Conservation (phyloP, 2,329 filamentous ascomycete genomes). For the Catunica adiposa region DNA sequence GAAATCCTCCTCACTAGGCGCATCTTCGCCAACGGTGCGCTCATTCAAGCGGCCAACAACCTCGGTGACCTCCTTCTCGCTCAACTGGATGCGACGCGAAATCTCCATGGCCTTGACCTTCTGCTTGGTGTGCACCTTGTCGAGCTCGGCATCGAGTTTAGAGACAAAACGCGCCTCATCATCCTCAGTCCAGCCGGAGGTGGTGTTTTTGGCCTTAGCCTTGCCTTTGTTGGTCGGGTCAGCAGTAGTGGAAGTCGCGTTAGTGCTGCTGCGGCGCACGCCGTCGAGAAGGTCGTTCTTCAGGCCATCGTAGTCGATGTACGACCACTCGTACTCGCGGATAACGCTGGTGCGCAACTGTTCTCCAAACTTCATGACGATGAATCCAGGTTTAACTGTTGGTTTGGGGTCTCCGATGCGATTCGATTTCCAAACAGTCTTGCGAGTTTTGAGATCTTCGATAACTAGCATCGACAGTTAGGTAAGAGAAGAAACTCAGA, state of each 20-base stretch:
- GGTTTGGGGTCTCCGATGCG: constrained; percentile 19
- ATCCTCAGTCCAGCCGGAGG: constrained; percentile 65
- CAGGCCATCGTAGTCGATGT: constrained; percentile 91
- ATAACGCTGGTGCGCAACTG: constrained; percentile 92
- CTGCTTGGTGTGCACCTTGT: constrained; percentile 96
- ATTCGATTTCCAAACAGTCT: constrained; percentile 26
- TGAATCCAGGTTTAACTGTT: constrained; percentile 31
- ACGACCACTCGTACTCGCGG: constrained; percentile 95
- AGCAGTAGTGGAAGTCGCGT: constrained; percentile 13
- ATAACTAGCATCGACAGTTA: constrained; percentile 33
- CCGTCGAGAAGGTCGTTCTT: constrained; percentile 72
- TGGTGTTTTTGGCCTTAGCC: constrained; percentile 20
- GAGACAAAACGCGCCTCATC: constrained; percentile 80
- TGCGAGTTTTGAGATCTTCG: constrained; percentile 31
- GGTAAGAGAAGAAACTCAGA: neutral
- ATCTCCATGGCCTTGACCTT: constrained; percentile 96
- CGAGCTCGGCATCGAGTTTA: constrained; percentile 76
- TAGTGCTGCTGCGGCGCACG: constrained; percentile 25
- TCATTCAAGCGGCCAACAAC: constrained; percentile 62
- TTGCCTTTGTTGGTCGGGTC: constrained; percentile 20
- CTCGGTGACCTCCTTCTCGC: constrained; percentile 76
- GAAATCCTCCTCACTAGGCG: constrained; percentile 77
- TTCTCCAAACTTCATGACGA: constrained; percentile 78
- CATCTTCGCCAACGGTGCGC: constrained; percentile 36
- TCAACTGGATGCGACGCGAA: constrained; percentile 69